phyloP scores from a whole-genome alignment of 441 rosid species.

The Erysimum cheiri region DNA sequence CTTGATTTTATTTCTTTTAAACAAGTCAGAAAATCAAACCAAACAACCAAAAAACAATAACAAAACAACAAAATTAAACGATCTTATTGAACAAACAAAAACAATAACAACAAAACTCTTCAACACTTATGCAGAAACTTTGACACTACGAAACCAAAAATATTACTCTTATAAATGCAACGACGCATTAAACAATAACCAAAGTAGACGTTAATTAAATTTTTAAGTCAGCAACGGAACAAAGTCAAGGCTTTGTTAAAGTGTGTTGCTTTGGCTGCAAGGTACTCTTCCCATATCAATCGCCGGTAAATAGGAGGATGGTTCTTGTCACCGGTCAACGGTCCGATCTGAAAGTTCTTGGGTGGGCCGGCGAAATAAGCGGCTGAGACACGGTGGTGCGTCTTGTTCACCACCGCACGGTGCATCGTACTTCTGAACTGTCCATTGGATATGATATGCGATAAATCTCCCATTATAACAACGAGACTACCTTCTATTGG shows the following conservation, averaged over 20 bases:
- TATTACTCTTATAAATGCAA: background rate
- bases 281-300: conserved; percentile 65
- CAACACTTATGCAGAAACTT: conserved; percentile 9
- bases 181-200: background rate
- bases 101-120: background rate
- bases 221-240: conserved; percentile 39
- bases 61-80: no score
- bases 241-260: conserved; percentile 46
- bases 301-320: conserved; percentile 54
- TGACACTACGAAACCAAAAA: background rate
- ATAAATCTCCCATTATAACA: conserved; percentile 61
- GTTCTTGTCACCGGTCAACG: conserved; percentile 40
- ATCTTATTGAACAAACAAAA: no score
- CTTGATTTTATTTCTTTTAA: background rate
- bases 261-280: conserved; percentile 56
- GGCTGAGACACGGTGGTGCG: conserved; percentile 52
- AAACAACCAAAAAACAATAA: background rate
- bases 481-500: conserved; percentile 52
- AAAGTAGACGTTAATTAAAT: background rate
- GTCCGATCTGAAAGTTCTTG: conserved; percentile 48
- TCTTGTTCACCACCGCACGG: conserved; percentile 59
- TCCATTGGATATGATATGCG: conserved; percentile 63
- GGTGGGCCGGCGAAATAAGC: conserved; percentile 65
- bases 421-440: conserved; percentile 53
- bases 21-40: background rate